These are phyloP conservation scores for Yarrowia sp. DNA, from an alignment of 805 yeast genomes.

Conservation along the genomic window DNA sequence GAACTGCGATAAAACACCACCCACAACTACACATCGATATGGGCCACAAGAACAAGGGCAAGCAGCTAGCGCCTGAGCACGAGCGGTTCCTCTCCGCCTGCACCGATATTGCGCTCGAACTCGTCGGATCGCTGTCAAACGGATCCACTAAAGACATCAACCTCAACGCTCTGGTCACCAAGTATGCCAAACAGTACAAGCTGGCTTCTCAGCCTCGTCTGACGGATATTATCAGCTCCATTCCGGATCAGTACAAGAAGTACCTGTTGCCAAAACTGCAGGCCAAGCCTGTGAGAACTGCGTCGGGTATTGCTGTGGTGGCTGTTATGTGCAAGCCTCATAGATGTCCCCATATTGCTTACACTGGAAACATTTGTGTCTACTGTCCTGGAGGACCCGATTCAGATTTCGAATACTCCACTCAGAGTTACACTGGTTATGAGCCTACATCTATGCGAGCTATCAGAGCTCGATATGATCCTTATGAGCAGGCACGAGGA, in stretches of 20 bases:
- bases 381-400: conserved; percentile 99
- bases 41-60: conserved; percentile 44
- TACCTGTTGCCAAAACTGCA: conserved; percentile 87
- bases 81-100: conserved; percentile 92
- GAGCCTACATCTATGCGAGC: conserved; percentile 99
- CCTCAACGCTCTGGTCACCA: conserved; percentile 81
- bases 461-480: conserved; percentile 97
- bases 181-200: conserved; percentile 86
- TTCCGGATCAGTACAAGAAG: conserved; percentile 93
- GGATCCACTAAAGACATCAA: conserved; percentile 76
- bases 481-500: conserved; percentile 97
- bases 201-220: conserved; percentile 88
- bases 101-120: conserved; percentile 83
- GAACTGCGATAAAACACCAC: not conserved
- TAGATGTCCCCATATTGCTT: conserved; percentile 98
- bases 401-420: conserved; percentile 94
- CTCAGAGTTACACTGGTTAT: conserved; percentile 97
- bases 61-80: conserved; percentile 80
- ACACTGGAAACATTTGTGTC: conserved; percentile 97
- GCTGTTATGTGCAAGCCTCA: conserved; percentile 99
- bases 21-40: conserved; percentile 13
- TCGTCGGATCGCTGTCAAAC: conserved; percentile 63
- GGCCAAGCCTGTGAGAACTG: conserved; percentile 99
- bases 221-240: conserved; percentile 90
- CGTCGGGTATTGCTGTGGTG: conserved; percentile 97